Conservation (phyloP, 345 rosid genomes). For the Populus alba region DNA sequence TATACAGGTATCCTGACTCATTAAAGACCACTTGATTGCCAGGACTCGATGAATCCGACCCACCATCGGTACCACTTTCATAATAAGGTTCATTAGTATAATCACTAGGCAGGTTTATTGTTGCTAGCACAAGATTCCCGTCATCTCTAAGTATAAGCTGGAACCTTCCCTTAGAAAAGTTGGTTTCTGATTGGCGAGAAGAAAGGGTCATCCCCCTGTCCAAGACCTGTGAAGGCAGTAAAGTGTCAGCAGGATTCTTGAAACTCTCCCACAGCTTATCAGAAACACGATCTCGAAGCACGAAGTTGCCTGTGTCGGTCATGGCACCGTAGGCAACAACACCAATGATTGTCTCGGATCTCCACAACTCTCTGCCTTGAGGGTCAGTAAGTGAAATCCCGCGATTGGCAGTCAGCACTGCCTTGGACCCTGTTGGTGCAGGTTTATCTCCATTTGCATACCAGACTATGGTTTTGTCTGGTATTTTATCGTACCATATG, state of each 20-base stretch:
- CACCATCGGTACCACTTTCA: slow-evolving; percentile 5
- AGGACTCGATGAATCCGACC: background rate
- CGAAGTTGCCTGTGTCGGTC: slow-evolving; percentile 32
- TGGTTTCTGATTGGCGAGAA: slow-evolving; percentile 18
- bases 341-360: background rate
- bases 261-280: slow-evolving; percentile 33
- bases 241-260: slow-evolving; percentile 31
- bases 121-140: slow-evolving; percentile 34
- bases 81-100: slow-evolving; percentile 20
- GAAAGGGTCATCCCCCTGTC: slow-evolving; percentile 9
- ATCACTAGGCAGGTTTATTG: slow-evolving; percentile 22
- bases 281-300: slow-evolving; percentile 6
- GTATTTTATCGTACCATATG: slow-evolving; percentile 34
- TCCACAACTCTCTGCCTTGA: slow-evolving; percentile 27
- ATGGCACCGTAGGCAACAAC: slow-evolving; percentile 21
- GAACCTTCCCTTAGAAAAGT: slow-evolving; percentile 42
- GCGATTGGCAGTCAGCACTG: slow-evolving; percentile 15
- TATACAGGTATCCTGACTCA: slow-evolving; percentile 24
- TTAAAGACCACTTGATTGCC: slow-evolving; percentile 29
- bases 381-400: slow-evolving; percentile 27
- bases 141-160: slow-evolving; percentile 20
- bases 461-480: slow-evolving; percentile 31
- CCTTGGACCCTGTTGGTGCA: slow-evolving; percentile 25
- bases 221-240: slow-evolving; percentile 36
- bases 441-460: slow-evolving; percentile 21